Evolutionary conservation across 768 basidiomycete species (phyloP).

Genomic region (Myochromella boudieri): DNA sequence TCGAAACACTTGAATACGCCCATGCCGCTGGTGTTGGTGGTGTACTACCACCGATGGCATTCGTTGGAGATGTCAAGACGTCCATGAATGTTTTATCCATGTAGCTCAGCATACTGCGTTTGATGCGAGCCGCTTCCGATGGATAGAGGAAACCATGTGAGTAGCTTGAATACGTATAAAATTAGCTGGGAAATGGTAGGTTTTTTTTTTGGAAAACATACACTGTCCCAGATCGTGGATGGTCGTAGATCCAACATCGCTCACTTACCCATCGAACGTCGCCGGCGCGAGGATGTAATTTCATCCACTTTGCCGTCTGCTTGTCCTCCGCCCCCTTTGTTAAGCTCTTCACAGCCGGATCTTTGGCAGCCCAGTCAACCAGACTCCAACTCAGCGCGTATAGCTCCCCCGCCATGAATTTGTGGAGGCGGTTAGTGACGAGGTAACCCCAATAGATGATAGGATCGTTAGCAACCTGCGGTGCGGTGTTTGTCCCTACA

Average conservation of each 20-base stretch:
- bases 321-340: constrained; percentile 90
- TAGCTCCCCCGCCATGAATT: constrained; percentile 94
- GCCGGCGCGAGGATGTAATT: constrained; percentile 72
- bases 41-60: constrained; percentile 26
- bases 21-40: constrained; percentile 42
- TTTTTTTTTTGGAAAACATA: constrained; percentile 45
- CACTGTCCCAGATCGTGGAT: constrained; percentile 92
- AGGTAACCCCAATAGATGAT: constrained; percentile 89
- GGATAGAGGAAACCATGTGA: constrained; percentile 96
- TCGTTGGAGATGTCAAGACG: constrained; percentile 25
- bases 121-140: constrained; percentile 74
- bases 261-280: constrained; percentile 90
- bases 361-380: constrained; percentile 83
- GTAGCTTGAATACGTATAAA: constrained; percentile 50
- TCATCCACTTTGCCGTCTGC: constrained; percentile 91
- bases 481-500: constrained; percentile 5
- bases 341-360: constrained; percentile 62
- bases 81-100: constrained; percentile 45
- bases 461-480: constrained; percentile 48
- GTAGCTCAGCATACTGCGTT: constrained; percentile 51
- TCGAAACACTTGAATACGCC: constrained; percentile 70
- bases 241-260: constrained; percentile 97
- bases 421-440: constrained; percentile 82
- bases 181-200: no score
- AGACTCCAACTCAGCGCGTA: constrained; percentile 90